These are phyloP conservation scores for Diaporthe helianthi DNA, from an alignment of 2,329 filamentous ascomycete species.

Conservation along the genomic window DNA sequence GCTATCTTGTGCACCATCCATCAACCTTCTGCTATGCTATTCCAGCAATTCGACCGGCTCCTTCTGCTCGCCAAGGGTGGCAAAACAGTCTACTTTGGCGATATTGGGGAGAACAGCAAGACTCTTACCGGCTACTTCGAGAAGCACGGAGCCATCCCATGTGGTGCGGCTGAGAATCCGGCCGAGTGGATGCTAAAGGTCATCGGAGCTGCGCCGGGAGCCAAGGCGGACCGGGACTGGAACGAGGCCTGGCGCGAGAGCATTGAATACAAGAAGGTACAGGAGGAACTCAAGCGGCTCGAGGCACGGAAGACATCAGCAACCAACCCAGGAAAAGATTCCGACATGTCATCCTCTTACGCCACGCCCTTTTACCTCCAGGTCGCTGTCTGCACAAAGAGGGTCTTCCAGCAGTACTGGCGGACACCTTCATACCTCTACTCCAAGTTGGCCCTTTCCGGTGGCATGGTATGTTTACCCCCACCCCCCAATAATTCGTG, in stretches of 20 bases:
- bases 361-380: conserved; percentile 72
- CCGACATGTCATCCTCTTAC: conserved; percentile 64
- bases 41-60: conserved; percentile 84
- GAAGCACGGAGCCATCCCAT: conserved; percentile 69
- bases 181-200: conserved; percentile 80
- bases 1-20: conserved; percentile 93
- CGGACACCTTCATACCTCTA: conserved; percentile 75
- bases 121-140: conserved; percentile 79
- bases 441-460: conserved; percentile 67
- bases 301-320: conserved; percentile 45
- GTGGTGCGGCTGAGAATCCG: conserved; percentile 74
- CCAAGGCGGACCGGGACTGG: conserved; percentile 69
- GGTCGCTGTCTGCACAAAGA: conserved; percentile 63
- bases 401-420: conserved; percentile 77
- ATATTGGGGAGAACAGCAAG: conserved; percentile 74
- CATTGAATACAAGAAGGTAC: conserved; percentile 61
- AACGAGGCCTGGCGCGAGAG: conserved; percentile 67
- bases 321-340: conserved; percentile 43
- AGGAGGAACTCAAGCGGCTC: conserved; percentile 63
- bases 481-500: neutral
- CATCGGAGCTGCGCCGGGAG: conserved; percentile 69
- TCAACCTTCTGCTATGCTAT: conserved; percentile 88
- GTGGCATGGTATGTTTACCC: conserved; percentile 48
- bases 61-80: conserved; percentile 77
- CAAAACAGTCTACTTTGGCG: conserved; percentile 78